Base-by-base conservation (phyloP, 2,329 filamentous ascomycete genomes). In the Colletotrichum spinosum region DNA sequence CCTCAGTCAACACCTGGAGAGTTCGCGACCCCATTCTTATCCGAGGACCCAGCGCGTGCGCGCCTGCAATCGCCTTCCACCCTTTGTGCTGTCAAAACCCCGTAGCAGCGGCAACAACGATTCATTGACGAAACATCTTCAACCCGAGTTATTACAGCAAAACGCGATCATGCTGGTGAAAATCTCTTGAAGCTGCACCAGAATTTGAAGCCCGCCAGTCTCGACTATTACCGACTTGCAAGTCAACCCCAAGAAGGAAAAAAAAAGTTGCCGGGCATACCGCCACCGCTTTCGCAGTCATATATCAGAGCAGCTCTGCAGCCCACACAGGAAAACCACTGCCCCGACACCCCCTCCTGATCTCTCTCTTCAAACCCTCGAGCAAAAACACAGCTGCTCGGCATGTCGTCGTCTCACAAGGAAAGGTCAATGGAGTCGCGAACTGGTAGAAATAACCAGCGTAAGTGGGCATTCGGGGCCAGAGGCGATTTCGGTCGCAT, bases 361-460 rank as follows among this genome's bases (percentile, higher is more conserved):
- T 42, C 46, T 62, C 39, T 52, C 38, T 37, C 53, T 56, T 42
- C 45, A 51, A 63, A 49, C 46, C 55, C 53, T 33, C 60, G 44
- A 60, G 54, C 34, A 51, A 52, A 25, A 57, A 41, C 48, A 25
- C 42, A 38, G 54, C 60, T 61, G 53, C 57, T 53, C 39, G 17
- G 56, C 34, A 69, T 69, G 68, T 62, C 66, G 48, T 69, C 68
- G 51, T 67, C 62, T 25, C 48, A 58, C 44, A 77, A 71, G 67
- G 80, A 74, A 73, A 86, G 86, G 72, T 81, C 86, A 56, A 90
- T 90, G 88, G 85, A 94, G 82, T 92, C 92, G 68, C 87, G 92
- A 74, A 90, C 88, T 59, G 92, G 92, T 72, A 86, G 92, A 76
- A 89, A 83, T 75, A 94, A 94, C 76, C 92, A 96, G 80, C 88